A percentile compares a stretch with the other conserved stretches of the same genome.
These are phyloP conservation scores for Nannochloropsis salina DNA, from an alignment of 108 stramenopile species.

Conservation along the genomic window DNA sequence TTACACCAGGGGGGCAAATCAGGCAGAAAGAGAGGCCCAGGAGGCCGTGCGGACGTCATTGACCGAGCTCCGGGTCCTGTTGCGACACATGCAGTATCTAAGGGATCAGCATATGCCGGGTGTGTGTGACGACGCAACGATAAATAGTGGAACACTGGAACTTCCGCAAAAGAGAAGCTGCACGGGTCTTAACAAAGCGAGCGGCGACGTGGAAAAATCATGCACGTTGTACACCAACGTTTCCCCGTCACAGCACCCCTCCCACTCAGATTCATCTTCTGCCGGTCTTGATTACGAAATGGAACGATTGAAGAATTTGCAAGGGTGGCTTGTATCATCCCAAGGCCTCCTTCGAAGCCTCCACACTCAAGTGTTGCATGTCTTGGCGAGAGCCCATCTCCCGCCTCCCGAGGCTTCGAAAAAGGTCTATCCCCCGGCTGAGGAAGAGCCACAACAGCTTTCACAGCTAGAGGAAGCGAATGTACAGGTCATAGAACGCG, in stretches of 20 bases:
- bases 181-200: background rate
- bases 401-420: background rate
- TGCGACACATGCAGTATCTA: background rate
- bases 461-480: background rate
- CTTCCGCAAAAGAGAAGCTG: background rate
- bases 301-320: background rate
- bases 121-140: background rate
- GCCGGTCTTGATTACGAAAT: too few relatives aligned
- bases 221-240: too few relatives aligned
- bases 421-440: background rate
- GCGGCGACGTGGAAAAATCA: background rate
- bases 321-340: background rate
- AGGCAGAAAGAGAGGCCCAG: background rate
- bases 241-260: too few relatives aligned
- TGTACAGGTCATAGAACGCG: background rate
- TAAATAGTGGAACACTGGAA: too few relatives aligned
- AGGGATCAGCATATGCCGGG: background rate
- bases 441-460: background rate
- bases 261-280: too few relatives aligned
- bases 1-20: background rate
- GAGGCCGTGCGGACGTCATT: background rate
- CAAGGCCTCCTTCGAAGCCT: background rate
- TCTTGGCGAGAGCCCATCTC: too few relatives aligned
- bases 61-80: constrained; percentile 16
- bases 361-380: too few relatives aligned